Evolutionary conservation across 495 filamentous ascomycete genomes (phyloP).

Genomic region (Cladorrhinum samala): DNA sequence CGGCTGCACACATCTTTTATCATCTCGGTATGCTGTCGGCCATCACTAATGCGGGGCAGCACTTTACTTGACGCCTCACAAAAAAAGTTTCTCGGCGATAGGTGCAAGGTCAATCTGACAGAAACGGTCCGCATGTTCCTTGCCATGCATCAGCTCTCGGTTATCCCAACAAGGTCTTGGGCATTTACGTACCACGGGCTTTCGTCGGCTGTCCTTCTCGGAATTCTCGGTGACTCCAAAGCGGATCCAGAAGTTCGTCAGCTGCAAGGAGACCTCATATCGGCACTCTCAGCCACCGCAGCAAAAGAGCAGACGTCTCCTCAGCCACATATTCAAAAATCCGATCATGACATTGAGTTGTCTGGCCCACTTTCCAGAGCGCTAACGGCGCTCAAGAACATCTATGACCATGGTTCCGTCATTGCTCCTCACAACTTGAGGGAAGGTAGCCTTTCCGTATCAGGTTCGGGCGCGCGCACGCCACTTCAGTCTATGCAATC

Average conservation of each 20-base stretch:
- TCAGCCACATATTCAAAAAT: constrained; percentile 38
- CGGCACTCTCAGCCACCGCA: constrained; percentile 49
- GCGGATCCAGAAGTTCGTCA: constrained; percentile 49
- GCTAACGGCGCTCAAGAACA: constrained; percentile 48
- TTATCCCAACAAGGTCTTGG: constrained; percentile 61
- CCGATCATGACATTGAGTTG: constrained; percentile 49
- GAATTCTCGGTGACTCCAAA: constrained; percentile 57
- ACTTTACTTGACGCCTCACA: constrained; percentile 34
- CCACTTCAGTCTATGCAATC: constrained; percentile 25
- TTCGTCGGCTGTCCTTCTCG: constrained; percentile 58
- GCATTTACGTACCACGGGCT: constrained; percentile 60
- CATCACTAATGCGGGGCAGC: constrained; percentile 42
- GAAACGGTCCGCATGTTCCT: constrained; percentile 65
- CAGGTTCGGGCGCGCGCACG: constrained; percentile 35
- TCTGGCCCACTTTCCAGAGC: constrained; percentile 49
- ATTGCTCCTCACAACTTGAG: constrained; percentile 34
- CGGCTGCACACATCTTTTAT: constrained; percentile 50
- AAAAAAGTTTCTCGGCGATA: constrained; percentile 43
- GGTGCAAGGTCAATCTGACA: constrained; percentile 55
- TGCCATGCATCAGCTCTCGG: constrained; percentile 59
- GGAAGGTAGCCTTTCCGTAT: constrained; percentile 29
- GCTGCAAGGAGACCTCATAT: constrained; percentile 49
- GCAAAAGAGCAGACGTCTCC: constrained; percentile 46
- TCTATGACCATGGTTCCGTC: constrained; percentile 51
- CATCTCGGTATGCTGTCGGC: constrained; percentile 50